Percentiles rank a stretch among this genome's conserved stretches.
These are phyloP conservation scores for Colletotrichum sp. DNA, from an alignment of 2,329 filamentous ascomycete genomes.

Conservation along the genomic window DNA sequence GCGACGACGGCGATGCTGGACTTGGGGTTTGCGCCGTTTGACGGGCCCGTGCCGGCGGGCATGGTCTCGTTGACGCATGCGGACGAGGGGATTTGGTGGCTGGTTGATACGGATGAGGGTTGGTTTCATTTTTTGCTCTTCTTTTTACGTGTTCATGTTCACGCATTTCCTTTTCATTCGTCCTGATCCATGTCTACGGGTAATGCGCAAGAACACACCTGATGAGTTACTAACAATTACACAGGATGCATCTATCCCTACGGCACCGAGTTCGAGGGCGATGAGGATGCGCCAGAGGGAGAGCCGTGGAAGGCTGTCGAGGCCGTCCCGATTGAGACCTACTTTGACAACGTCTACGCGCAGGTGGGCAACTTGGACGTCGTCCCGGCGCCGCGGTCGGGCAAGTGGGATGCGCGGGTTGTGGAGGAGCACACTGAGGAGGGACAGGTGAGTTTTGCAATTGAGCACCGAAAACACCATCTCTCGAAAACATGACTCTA, in stretches of 20 bases:
- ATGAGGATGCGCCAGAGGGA: neutral
- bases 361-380: constrained; percentile 14
- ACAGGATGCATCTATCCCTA: constrained; percentile 16
- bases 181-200: too few relatives aligned
- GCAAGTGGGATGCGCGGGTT: constrained; percentile 16
- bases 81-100: constrained; percentile 18
- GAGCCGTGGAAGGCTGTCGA: constrained; percentile 17
- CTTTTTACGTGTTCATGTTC: too few relatives aligned
- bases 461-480: neutral
- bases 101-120: constrained; percentile 16
- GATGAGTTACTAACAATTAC: neutral
- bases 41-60: constrained; percentile 15
- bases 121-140: neutral
- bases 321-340: neutral
- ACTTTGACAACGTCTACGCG: constrained; percentile 13
- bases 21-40: constrained; percentile 17
- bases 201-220: too few relatives aligned
- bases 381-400: constrained; percentile 14
- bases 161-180: neutral
- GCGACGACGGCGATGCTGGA: constrained; percentile 9
- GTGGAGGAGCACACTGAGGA: constrained; percentile 15
- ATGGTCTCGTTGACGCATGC: constrained; percentile 20
- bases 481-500: neutral
- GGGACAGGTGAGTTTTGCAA: constrained; percentile 1
- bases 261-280: constrained; percentile 8